Evolutionary conservation across 192 early-diverging fungal species (phyloP).

Genomic region (Funneliformis geosporum): DNA sequence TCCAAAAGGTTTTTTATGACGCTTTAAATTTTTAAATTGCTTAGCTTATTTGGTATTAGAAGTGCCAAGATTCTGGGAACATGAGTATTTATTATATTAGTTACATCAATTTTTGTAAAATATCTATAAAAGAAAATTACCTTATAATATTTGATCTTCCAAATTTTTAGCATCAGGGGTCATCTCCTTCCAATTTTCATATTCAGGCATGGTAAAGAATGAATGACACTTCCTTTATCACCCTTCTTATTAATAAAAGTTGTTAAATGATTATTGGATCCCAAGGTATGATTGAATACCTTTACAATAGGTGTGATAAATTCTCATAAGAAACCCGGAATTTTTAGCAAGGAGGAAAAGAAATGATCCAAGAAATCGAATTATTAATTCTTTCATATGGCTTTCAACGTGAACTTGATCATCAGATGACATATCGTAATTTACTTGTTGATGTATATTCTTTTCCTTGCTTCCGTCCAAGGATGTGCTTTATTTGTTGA

Average conservation of each 20-base stretch:
- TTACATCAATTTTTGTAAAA: too few species aligned
- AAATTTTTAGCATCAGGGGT: slow-evolving; percentile 75
- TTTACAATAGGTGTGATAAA: slow-evolving; percentile 94
- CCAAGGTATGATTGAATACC: too few species aligned
- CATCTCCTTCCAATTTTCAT: slow-evolving; percentile 76
- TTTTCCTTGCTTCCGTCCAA: slow-evolving; percentile 87
- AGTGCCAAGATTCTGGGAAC: slow-evolving; percentile 96
- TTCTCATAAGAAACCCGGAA: slow-evolving; percentile 84
- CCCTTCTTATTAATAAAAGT: not conserved
- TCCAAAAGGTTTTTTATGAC: slow-evolving; percentile 83
- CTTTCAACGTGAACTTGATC: slow-evolving; percentile 96
- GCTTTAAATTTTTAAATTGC: slow-evolving; percentile 71
- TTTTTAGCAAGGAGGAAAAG: slow-evolving; percentile 86
- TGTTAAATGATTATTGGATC: too few species aligned
- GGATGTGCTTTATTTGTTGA: slow-evolving; percentile 84
- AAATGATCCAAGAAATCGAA: slow-evolving; percentile 93
- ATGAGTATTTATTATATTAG: too few species aligned
- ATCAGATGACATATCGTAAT: slow-evolving; percentile 94
- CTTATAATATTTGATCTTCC: slow-evolving; percentile 95
- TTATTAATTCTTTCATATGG: slow-evolving; percentile 95
- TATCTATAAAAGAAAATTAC: too few species aligned
- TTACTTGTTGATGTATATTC: slow-evolving; percentile 73
- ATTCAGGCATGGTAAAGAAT: slow-evolving; percentile 97
- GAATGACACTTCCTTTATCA: slow-evolving; percentile 43
- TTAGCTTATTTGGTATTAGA: slow-evolving; percentile 80